Percentiles rank a stretch among this genome's conserved stretches.
These are phyloP conservation scores for Lipomyces japonicus DNA, from an alignment of 805 yeast species.

Conservation along the genomic window DNA sequence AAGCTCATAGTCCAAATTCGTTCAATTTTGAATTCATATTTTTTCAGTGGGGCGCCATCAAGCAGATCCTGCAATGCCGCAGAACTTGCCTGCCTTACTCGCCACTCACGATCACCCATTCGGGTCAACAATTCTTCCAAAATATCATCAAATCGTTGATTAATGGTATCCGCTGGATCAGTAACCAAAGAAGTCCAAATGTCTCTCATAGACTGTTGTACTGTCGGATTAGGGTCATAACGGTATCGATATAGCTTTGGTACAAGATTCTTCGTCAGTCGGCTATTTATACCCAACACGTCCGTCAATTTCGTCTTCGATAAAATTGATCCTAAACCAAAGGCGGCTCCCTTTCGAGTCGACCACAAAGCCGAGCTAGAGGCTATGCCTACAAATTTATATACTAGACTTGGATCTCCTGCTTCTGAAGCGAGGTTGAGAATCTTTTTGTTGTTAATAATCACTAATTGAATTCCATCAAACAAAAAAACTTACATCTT, in stretches of 20 bases:
- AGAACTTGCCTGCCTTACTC: conserved; percentile 72
- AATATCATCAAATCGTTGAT: conserved; percentile 54
- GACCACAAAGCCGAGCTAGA: conserved; percentile 87
- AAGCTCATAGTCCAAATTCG: conserved; percentile 85
- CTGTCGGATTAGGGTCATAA: conserved; percentile 76
- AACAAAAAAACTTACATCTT: conserved; percentile 52
- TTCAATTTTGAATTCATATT: conserved; percentile 46
- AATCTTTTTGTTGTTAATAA: conserved; percentile 6
- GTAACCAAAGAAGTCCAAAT: conserved; percentile 75
- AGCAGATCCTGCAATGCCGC: conserved; percentile 49
- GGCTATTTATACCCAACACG: conserved; percentile 51
- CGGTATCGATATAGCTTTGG: conserved; percentile 81
- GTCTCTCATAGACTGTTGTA: conserved; percentile 76
- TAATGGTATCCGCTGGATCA: conserved; percentile 53
- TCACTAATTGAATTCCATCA: background rate
- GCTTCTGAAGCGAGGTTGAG: conserved; percentile 85
- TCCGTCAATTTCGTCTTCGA: conserved; percentile 72
- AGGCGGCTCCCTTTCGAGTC: conserved; percentile 89
- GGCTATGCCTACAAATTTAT: conserved; percentile 90
- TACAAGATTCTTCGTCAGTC: conserved; percentile 57
- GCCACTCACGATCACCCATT: conserved; percentile 85
- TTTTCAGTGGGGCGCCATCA: conserved; percentile 53
- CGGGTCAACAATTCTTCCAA: conserved; percentile 59
- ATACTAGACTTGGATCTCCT: conserved; percentile 91
- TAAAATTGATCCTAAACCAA: conserved; percentile 81